Conservation (phyloP, 2,329 filamentous ascomycete species). For the Fusarium sp. region DNA sequence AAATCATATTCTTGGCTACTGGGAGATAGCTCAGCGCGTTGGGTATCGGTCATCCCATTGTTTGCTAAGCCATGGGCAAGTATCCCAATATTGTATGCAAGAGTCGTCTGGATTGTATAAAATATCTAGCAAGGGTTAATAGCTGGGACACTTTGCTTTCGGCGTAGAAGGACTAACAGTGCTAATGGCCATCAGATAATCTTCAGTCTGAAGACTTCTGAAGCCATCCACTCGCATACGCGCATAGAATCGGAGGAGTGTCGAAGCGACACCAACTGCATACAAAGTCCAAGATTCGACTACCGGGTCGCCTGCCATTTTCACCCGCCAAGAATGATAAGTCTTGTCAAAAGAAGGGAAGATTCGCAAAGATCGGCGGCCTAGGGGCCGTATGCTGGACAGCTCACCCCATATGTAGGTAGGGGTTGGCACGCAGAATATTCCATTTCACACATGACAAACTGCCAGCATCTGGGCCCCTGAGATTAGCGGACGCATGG, state of each 20-base stretch:
- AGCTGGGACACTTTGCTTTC: rapidly evolving
- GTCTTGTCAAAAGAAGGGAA: constrained; percentile 15
- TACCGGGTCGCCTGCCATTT: constrained; percentile 28
- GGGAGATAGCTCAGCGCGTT: constrained; percentile 60
- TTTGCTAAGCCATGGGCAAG: constrained; percentile 66
- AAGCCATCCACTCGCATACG: constrained; percentile 46
- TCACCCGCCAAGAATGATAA: constrained; percentile 7
- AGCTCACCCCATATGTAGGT: constrained; percentile 17
- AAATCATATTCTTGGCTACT: constrained; percentile 59
- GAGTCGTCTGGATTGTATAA: constrained; percentile 64
- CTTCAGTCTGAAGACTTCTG: constrained; percentile 48
- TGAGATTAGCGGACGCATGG: background rate
- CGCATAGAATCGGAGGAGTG: constrained; percentile 51
- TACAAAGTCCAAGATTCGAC: constrained; percentile 51
- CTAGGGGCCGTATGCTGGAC: background rate
- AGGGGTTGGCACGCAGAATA: background rate
- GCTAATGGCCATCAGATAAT: constrained; percentile 49
- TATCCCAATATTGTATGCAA: constrained; percentile 64
- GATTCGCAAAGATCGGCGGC: constrained; percentile 5
- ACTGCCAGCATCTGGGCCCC: constrained; percentile 7
- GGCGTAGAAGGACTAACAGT: constrained; percentile 13
- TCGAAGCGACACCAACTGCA: constrained; percentile 46
- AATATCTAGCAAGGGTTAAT: constrained; percentile 58
- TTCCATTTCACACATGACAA: constrained; percentile 3
- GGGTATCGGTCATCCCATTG: constrained; percentile 65